Evolutionary conservation across 1,139 yeast genomes (phyloP), one percentile per base, ranked within the genome.

Genomic region (Candida sanyaensis): DNA sequence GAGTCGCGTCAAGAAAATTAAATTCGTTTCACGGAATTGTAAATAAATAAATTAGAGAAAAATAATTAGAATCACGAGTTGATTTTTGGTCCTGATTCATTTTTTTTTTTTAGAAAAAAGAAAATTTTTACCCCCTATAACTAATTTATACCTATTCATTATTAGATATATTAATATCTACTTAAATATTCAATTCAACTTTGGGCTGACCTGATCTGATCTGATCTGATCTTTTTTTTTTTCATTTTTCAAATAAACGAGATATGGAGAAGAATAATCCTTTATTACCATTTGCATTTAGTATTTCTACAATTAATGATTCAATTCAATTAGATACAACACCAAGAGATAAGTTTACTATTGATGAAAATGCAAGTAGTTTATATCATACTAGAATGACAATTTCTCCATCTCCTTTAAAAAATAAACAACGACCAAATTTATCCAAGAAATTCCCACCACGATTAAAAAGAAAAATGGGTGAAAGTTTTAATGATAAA

Each of bases 401-500:
- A n/a, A 24, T 13, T 9, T 29, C 44, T 2, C 47, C 38, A 13
- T 40, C 51, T 1, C 47, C 53, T 24, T 29, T 37, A 39, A 42
- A 33, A 33, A 29, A n/a, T 17, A 47, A 34, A 50, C 58, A 29
- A 62, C 64, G 1, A 78, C 79, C 10, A 64, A 66, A 21, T 62
- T 75, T 53, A 74, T 74, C 47, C 62, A 80, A 46, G 69, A 73
- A 46, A 68, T 71, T 59, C 30, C 63, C 64, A 0, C 79, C 79
- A 6, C 64, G 67, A 13, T 63, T 75, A 54, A 75, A 75, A 49
- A 63, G 80, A 47, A 70, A 73, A 47, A 69, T 71, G 75, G 79
- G 79, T 0, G 77, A 65, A 32, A 71, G 77, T 57, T 75, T 75
- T 54, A 73, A 73, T 45, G 79, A 75, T 46, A 73, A 73, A 45